phyloP scores from a whole-genome alignment of 495 filamentous ascomycete genomes.

The Podospora australis region DNA sequence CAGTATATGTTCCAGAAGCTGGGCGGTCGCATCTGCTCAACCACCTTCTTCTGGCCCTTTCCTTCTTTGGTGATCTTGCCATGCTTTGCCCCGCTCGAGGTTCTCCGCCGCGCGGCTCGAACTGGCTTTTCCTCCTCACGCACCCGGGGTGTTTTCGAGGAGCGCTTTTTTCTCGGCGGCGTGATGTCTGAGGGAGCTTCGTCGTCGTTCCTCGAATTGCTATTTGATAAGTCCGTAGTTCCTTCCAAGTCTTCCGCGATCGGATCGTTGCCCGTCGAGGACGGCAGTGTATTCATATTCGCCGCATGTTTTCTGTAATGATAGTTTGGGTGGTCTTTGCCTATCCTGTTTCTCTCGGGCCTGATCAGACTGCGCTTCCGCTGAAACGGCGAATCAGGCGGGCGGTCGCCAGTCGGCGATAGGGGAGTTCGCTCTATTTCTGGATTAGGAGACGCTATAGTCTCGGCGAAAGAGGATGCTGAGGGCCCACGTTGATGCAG shows the following conservation, averaged over 20 bases:
- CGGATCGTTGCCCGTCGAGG: constrained; percentile 86
- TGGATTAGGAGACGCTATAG: constrained; percentile 41
- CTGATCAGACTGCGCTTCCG: constrained; percentile 80
- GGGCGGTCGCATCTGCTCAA: constrained; percentile 67
- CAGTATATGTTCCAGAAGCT: constrained; percentile 96
- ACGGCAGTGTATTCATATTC: constrained; percentile 80
- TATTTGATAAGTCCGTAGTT: constrained; percentile 36
- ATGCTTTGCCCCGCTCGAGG: constrained; percentile 29
- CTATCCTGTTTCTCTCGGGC: constrained; percentile 78
- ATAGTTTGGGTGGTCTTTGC: constrained; percentile 84
- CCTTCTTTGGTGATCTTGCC: constrained; percentile 53
- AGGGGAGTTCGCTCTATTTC: constrained; percentile 41
- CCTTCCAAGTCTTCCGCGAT: constrained; percentile 62
- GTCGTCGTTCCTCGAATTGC: constrained; percentile 32
- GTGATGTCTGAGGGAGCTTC: constrained; percentile 34
- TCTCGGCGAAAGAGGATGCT: constrained; percentile 44
- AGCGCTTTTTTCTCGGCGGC: constrained; percentile 25
- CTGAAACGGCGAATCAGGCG: constrained; percentile 36
- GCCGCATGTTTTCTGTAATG: constrained; percentile 88
- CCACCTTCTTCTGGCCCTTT: constrained; percentile 42
- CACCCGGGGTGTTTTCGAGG: constrained; percentile 15
- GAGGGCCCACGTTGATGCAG: constrained; percentile 46
- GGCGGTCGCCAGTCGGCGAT: constrained; percentile 25
- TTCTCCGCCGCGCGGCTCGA: constrained; percentile 23
- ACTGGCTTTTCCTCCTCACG: constrained; percentile 33